These are phyloP conservation scores for Periconia macrospinosa DNA, from an alignment of 2,329 filamentous ascomycete genomes.

Conservation along the genomic window DNA sequence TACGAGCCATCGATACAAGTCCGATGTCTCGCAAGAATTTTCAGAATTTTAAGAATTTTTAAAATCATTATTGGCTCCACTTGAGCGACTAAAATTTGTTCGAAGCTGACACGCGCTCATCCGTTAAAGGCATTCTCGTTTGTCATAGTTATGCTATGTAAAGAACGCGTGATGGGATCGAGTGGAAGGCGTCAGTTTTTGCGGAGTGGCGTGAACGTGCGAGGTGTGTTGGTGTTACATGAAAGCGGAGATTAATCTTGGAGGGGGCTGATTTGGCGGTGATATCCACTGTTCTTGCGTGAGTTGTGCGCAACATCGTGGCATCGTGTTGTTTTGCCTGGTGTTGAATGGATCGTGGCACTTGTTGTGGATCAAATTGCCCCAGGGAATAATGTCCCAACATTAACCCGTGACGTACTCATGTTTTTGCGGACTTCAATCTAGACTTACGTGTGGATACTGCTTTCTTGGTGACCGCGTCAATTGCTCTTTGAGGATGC, in stretches of 20 bases:
- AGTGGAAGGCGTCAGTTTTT: not conserved
- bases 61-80: conserved; percentile 9
- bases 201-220: not conserved
- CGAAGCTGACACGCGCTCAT: conserved; percentile 7
- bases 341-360: not conserved
- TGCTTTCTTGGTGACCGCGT: not conserved
- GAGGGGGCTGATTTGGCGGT: not conserved
- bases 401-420: no score
- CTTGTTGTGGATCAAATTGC: not conserved
- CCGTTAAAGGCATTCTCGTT: conserved; percentile 10
- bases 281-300: not conserved
- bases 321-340: not conserved
- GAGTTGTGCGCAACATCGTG: not conserved
- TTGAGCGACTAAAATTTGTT: conserved; percentile 10
- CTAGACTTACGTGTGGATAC: not conserved
- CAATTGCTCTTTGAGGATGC: not conserved
- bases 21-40: not conserved
- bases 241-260: not conserved
- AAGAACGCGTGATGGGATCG: not conserved
- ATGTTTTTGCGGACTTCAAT: not conserved
- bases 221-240: not conserved
- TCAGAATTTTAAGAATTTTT: conserved; percentile 3
- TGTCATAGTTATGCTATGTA: conserved; percentile 4
- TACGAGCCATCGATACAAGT: not conserved
- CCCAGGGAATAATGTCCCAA: no score